Evolutionary conservation across 306 rosid genomes (phyloP).

Genomic region (Cucumis hystrix): DNA sequence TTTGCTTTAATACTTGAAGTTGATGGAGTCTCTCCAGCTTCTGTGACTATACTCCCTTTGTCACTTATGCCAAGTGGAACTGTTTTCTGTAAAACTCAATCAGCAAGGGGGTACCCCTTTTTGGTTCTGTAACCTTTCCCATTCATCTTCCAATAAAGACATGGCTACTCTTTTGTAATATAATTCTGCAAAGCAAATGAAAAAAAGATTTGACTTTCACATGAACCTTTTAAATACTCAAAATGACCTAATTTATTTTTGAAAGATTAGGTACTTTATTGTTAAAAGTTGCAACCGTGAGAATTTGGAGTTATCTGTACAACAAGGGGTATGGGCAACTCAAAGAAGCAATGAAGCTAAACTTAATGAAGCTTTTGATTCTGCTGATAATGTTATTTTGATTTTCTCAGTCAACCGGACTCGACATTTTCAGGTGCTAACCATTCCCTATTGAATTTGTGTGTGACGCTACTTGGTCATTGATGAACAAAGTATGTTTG

Average conservation of each 20-base stretch:
- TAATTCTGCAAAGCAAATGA: neutral
- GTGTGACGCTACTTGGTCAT: neutral
- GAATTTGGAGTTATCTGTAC: slow-evolving; percentile 97
- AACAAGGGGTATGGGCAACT: slow-evolving; percentile 99
- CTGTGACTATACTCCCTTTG: neutral
- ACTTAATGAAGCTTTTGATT: slow-evolving; percentile 95
- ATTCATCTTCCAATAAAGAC: neutral
- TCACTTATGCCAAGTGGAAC: neutral
- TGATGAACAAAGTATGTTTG: neutral
- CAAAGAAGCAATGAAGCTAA: slow-evolving; percentile 98
- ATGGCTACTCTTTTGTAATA: neutral
- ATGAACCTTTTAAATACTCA: neutral
- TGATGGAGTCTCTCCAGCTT: neutral
- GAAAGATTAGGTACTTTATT: slow-evolving; percentile 79
- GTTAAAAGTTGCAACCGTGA: slow-evolving; percentile 99
- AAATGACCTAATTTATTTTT: slow-evolving; percentile 28
- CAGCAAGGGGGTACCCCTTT: neutral
- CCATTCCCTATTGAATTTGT: neutral
- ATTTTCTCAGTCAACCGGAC: slow-evolving; percentile 97
- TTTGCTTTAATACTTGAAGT: neutral
- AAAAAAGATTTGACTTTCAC: neutral
- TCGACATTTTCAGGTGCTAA: slow-evolving; percentile 84
- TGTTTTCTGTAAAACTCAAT: neutral
- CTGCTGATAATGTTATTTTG: slow-evolving; percentile 84
- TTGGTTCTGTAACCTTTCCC: neutral